Base-by-base conservation (phyloP, 169 alveolate genomes). In the Cryptosporidium meleagridis region DNA sequence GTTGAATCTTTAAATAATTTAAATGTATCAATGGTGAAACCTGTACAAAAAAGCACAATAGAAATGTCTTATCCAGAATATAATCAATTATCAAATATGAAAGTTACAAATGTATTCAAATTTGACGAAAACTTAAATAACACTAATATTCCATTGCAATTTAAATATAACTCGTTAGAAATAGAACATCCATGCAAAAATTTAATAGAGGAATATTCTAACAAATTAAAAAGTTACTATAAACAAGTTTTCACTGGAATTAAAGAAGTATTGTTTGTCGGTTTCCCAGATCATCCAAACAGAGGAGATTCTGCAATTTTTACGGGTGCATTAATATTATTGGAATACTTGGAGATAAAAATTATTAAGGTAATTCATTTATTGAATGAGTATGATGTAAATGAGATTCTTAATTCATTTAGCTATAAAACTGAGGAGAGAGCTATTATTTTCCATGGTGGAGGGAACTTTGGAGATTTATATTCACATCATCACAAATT, bases 221-320 rank as follows among this genome's bases (percentile, higher is more conserved):
- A 45, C 23, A 80, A 44, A 51, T 62, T 80, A 44, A 80, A 62
- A 65, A 53, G 59, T 23, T 80, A 80, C 31, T 80, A 80, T 44
- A 9, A 21, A 10, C 52, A 80, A n/a, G 75, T 80, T 26, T 80
- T 80, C 2, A 41, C 26, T 29, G 89, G 89, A 44, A 48, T 67
- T 10, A 65, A 59, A 62, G 89, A 80, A n/a, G 68, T 80, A 8
- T 29, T 80, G 29, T 80, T 80, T 62, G 52, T 80, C 44, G 89
- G 89, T 31, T 80, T 80, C 59, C 89, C 89, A 23, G 89, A 80
- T 39, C 89, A 80, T 67, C 89, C 89, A 41, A 80, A 80, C 59
- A 59, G 89, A 16, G 89, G 89, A 3, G 89, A 80, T 51, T 80
- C 89, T 7, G 89, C 89, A 16, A 80, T 80, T 41, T 80, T 80